Evolutionary conservation across 129 eudicot genomes (phyloP), one percentile per base, ranked within the genome.

Genomic region (Arctium minus): DNA sequence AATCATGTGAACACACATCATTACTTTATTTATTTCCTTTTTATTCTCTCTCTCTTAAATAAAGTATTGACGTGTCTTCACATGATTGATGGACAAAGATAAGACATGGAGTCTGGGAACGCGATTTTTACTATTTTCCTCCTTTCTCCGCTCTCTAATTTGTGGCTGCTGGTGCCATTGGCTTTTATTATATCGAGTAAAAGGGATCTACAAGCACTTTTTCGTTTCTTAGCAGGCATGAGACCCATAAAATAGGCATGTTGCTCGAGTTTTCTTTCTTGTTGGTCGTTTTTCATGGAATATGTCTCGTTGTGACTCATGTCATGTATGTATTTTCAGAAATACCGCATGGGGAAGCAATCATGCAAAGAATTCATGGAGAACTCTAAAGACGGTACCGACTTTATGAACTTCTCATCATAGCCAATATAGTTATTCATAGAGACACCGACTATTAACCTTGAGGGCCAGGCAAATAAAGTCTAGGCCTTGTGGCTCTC

Each of bases 261-360:
- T 64, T 64, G 70, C 70, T 64, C 11, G 67, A 79, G 39, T 1
- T 22, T 72, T 36, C 35, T 38, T 48, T 11, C 17, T 40, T 74
- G 42, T 33, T 31, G 35, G 60, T 56, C 4, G 22, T 0, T 72
- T 53, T 78, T 33, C 10, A 72, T 56, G 1, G 32, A 33, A 18
- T 37, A 7, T 46, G 12, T 35, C 70, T 39, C 1, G 3, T 33
- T 79, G 37, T 31, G 76, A 48, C 4, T 81, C 69, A 81, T 12
- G 80, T 68, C 11, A 37, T 40, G 22, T 33, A 32, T 33, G 50
- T 50, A 36, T 60, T 83, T 83, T 85, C 91, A 90, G 94, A 88
- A 92, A 84, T 92, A 92, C 78, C 85, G 97, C 18, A 53, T 92
- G 87, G 97, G 97, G 77, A 92, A 90, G 72, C 97, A 90, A 80